A percentile compares a stretch with the other conserved stretches of the same genome.
These are phyloP conservation scores for Fusarium phyllophilum DNA, from an alignment of 2,329 filamentous ascomycete genomes.

Conservation along the genomic window DNA sequence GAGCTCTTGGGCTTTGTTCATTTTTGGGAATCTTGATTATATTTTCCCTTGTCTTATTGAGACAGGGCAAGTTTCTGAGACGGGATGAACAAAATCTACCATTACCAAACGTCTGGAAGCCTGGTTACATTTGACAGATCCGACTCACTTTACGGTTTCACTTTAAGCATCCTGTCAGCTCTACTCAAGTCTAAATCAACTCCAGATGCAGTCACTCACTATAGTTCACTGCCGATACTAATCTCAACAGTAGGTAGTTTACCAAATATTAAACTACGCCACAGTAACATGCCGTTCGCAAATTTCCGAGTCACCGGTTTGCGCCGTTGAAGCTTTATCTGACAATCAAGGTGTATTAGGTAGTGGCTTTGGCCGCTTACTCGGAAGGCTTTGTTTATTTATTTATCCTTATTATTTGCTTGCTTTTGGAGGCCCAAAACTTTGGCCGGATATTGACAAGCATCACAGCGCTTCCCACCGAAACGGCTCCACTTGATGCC, in stretches of 20 bases:
- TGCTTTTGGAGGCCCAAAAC: constrained; percentile 13
- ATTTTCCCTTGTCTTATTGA: constrained; percentile 1
- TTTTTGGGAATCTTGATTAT: constrained; percentile 15
- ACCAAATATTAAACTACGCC: constrained; percentile 3
- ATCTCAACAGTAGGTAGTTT: neutral
- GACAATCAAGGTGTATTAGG: neutral
- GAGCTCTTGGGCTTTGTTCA: constrained; percentile 5
- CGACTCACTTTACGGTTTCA: constrained; percentile 18
- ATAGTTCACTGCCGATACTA: neutral
- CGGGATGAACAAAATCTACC: constrained; percentile 13
- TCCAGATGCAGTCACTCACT: neutral
- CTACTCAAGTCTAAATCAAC: neutral
- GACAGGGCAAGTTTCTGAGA: constrained; percentile 18
- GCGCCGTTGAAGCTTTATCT: neutral
- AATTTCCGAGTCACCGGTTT: constrained; percentile 6
- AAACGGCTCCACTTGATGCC: constrained; percentile 34
- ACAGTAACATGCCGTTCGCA: constrained; percentile 1
- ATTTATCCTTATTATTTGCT: neutral
- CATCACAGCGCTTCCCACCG: constrained; percentile 19
- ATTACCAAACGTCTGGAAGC: constrained; percentile 9
- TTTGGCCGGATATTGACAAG: constrained; percentile 2
- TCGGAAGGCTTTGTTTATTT: constrained; percentile 12
- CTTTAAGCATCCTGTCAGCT: neutral
- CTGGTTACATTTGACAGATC: constrained; percentile 7
- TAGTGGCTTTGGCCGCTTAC: neutral